phyloP scores from a whole-genome alignment of 495 filamentous ascomycete genomes.

The Entonaema liquescens region DNA sequence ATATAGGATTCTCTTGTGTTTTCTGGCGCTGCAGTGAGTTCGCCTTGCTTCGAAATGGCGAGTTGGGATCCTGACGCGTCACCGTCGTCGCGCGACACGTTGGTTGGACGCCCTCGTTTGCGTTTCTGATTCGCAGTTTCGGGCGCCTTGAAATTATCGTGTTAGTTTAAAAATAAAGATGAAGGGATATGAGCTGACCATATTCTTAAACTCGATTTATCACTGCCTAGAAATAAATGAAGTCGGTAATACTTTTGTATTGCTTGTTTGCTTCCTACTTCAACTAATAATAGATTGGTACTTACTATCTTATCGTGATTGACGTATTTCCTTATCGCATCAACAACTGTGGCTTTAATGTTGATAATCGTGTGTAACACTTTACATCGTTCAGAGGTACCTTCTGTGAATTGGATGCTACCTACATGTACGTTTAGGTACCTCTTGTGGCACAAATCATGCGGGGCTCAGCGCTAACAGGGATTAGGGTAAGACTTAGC shows the following conservation, averaged over 20 bases:
- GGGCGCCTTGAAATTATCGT: slow-evolving; percentile 39
- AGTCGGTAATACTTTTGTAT: background rate
- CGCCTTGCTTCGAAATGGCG: slow-evolving; percentile 23
- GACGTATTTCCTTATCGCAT: slow-evolving; percentile 6
- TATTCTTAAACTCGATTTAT: background rate
- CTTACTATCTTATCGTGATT: slow-evolving; percentile 22
- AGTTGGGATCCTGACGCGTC: slow-evolving; percentile 48
- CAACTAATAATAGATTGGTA: background rate
- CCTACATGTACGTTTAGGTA: background rate
- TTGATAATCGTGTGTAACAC: too few relatives aligned
- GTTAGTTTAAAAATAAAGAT: background rate
- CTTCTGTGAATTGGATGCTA: background rate
- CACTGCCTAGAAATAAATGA: background rate
- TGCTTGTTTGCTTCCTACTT: background rate
- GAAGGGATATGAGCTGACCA: background rate
- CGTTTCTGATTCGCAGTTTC: slow-evolving; percentile 50
- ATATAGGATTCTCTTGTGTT: slow-evolving; percentile 12
- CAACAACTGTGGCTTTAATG: background rate
- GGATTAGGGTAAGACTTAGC: background rate
- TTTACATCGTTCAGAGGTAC: background rate
- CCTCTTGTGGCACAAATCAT: background rate
- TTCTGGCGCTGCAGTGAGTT: slow-evolving; percentile 15
- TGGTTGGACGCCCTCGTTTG: slow-evolving; percentile 52
- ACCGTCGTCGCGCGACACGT: slow-evolving; percentile 49
- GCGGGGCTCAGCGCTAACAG: slow-evolving; percentile 7